phyloP scores from a whole-genome alignment of 805 yeast genomes.

The Zygoascus flipseniorum region DNA sequence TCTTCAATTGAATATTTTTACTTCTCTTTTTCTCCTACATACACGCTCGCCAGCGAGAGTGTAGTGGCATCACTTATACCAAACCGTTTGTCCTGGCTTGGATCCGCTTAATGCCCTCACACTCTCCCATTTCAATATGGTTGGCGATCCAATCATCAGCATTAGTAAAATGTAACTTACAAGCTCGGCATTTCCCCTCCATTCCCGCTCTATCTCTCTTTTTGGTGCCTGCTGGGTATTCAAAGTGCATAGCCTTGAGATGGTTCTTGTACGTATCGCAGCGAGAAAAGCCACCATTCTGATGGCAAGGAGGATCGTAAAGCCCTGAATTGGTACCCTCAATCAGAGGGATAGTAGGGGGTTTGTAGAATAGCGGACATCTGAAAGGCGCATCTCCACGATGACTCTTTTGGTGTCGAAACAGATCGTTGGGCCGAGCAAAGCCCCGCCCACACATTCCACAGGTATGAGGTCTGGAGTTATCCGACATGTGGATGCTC shows the following conservation, averaged over 20 bases:
- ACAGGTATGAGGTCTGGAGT: constrained; percentile 71
- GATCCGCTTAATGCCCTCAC: constrained; percentile 19
- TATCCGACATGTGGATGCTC: constrained; percentile 65
- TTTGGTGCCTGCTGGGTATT: constrained; percentile 78
- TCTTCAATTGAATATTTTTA: too few species aligned
- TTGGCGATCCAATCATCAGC: constrained; percentile 73
- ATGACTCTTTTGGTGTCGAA: constrained; percentile 80
- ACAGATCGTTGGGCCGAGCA: constrained; percentile 78
- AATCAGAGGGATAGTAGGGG: not conserved
- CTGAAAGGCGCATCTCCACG: constrained; percentile 70
- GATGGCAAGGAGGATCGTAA: constrained; percentile 47
- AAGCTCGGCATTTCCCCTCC: constrained; percentile 69
- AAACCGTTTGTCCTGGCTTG: not conserved
- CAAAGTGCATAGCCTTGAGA: constrained; percentile 80
- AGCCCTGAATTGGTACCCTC: not conserved
- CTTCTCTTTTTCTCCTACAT: too few species aligned
- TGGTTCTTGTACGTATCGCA: constrained; percentile 92
- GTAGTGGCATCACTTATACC: not conserved
- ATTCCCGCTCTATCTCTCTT: constrained; percentile 64
- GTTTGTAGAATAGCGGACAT: constrained; percentile 58
- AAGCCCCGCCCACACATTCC: constrained; percentile 74
- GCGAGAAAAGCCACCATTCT: constrained; percentile 75
- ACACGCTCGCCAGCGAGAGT: not conserved
- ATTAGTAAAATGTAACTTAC: constrained; percentile 54
- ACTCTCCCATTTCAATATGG: constrained; percentile 49